A percentile compares a stretch with the other conserved stretches of the same genome.
phyloP scores from a whole-genome alignment of 176 grass and related monocot genomes.

The Hordeum marinum region DNA sequence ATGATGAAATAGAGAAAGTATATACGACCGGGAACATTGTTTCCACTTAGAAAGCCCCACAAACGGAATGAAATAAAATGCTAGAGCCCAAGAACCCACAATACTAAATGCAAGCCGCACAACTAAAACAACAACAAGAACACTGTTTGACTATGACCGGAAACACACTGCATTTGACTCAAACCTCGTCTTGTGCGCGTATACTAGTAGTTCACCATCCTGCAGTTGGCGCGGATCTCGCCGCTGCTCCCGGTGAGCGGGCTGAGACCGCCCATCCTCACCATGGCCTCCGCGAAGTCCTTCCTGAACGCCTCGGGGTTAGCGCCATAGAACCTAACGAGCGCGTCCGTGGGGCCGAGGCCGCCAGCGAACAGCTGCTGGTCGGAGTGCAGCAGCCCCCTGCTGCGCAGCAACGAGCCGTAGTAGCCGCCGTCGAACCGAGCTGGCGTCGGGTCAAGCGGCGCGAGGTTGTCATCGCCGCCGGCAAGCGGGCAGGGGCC shows the following conservation, averaged over 20 bases:
- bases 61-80: not conserved
- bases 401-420: conserved; percentile 32
- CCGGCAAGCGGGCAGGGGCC: conserved; percentile 21
- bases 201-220: conserved; percentile 44
- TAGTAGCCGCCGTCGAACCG: conserved; percentile 64
- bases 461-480: conserved; percentile 53
- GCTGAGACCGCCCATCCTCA: conserved; percentile 56
- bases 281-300: conserved; percentile 74
- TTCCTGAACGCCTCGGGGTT: conserved; percentile 45
- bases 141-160: not conserved
- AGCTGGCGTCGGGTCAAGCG: conserved; percentile 48
- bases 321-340: conserved; percentile 59
- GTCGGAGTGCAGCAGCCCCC: conserved; percentile 70
- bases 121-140: not conserved
- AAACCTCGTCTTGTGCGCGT: not conserved
- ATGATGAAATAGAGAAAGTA: too few species aligned
- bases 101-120: not conserved
- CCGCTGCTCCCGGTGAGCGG: conserved; percentile 52
- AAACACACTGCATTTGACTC: not conserved
- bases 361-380: conserved; percentile 73
- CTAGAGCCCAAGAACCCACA: not conserved
- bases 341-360: conserved; percentile 34
- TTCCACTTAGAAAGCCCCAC: not conserved
- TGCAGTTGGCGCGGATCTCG: conserved; percentile 65
- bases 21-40: not conserved